These are phyloP conservation scores for Tricholoma matsutake DNA, from an alignment of 768 basidiomycete species.

Conservation along the genomic window DNA sequence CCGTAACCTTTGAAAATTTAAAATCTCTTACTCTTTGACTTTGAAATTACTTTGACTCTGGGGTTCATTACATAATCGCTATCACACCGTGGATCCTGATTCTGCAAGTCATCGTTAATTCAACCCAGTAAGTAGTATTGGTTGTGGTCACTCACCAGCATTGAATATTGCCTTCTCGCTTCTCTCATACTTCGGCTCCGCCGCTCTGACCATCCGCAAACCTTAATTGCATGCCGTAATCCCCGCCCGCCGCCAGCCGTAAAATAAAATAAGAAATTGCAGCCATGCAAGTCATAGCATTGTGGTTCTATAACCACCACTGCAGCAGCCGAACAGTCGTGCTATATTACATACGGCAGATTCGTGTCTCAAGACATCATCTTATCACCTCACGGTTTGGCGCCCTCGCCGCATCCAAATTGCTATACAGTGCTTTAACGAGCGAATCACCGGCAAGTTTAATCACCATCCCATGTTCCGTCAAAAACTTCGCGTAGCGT, in stretches of 20 bases:
- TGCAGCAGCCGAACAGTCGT: too few species aligned
- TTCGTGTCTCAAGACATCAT: neutral
- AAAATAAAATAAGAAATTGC: too few species aligned
- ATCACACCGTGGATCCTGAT: conserved; percentile 9
- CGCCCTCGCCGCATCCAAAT: conserved; percentile 22
- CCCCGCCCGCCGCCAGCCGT: too few species aligned
- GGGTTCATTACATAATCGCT: conserved; percentile 8
- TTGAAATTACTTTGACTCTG: conserved; percentile 2
- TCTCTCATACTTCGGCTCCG: neutral
- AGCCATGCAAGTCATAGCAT: too few species aligned
- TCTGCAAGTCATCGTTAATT: conserved; percentile 4
- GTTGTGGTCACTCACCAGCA: too few species aligned
- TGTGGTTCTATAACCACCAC: too few species aligned
- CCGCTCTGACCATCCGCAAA: too few species aligned
- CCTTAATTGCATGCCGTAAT: too few species aligned
- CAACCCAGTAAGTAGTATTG: neutral
- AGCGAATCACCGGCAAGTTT: conserved; percentile 42
- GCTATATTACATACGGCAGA: neutral
- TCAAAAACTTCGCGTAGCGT: conserved; percentile 56
- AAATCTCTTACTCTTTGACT: neutral
- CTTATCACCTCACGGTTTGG: neutral
- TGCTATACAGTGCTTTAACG: conserved; percentile 40
- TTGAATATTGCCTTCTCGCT: too few species aligned
- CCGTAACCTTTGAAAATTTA: neutral
- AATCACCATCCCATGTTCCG: conserved; percentile 50